Evolutionary conservation across 1,284 basidiomycete genomes (phyloP), one percentile per base, ranked within the genome.

Genomic region (Ceratobasidium theobromae): DNA sequence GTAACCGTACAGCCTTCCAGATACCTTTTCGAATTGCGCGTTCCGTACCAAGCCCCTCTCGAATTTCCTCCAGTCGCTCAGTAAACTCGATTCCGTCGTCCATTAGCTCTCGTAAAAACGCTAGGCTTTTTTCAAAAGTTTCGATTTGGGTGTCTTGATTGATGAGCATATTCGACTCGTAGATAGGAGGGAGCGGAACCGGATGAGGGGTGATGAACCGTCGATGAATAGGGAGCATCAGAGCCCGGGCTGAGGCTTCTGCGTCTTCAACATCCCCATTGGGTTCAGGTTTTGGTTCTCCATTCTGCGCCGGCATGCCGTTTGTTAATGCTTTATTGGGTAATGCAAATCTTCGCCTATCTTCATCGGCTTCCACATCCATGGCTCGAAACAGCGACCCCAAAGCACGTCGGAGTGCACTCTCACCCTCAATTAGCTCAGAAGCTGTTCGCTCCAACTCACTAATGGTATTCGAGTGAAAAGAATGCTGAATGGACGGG

Each of bases 51-150:
- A 91, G 74, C 0, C 83, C 83, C 71, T 92, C 89, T 55, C 90
- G 77, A 62, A 92, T 89, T 74, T 92, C 89, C 71, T 88, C 84
- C 65, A 92, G 74, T 27, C 89, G 82, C 72, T 91, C 90, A 3
- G 86, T 84, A 73, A 91, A 92, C 74, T 92, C 89, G 52, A 89
- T 79, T 3, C 86, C 87, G 71, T 92, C 90, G 72, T 92, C 90
- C 72, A 89, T 86, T 16, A 92, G 77, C 71, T 92, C 89, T 53
- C 87, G 82, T 53, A 92, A 75, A 2, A 83, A 81, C 9, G 85
- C 82, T 43, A 92, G 71, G 11, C 86, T 83, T 74, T 88, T 90
- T 72, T 91, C 88, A 65, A 92, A 73, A 11, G 78, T 86, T 49
- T 86, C 86, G 35, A 70, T 53, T 46, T 73, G 72, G 40, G 68